Base-by-base conservation (phyloP, 2,329 filamentous ascomycete genomes). In the Penicillium sumatraense region DNA sequence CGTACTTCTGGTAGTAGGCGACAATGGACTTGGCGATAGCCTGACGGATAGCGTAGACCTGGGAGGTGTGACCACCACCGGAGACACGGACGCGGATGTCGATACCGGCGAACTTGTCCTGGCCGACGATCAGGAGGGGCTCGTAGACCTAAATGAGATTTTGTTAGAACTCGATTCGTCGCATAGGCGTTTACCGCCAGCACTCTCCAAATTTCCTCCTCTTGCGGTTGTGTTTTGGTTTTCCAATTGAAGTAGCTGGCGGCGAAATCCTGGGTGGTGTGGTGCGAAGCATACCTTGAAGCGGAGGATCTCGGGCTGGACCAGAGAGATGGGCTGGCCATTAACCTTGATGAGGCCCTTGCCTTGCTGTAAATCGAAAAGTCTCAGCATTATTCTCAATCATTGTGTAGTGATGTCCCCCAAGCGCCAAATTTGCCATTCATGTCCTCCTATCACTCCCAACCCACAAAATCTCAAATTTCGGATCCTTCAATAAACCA, bases 1-100 rank as follows among this genome's bases (percentile, higher is more conserved):
- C 91, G 84, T 89, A 99, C 87, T 99, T 97, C 85, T 97, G 93
- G 90, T 97, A 98, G 89, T 97, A 97, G 81, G 92, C 89, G 76
- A 96, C 89, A 78, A 96, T 91, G 74, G 89, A 89, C 88, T 98
- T 99, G 84, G 93, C 88, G 78, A 99, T 98, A 74, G 95, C 93
- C 85, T 99, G 95, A 74, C 95, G 92, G 86, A 98, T 91, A 79
- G 95, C 95, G 83, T 98, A 97, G 82, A 96, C 86, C 82, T 97
- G 93, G 60, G 91, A 96, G 68, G 90, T 93, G 86, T 98, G 93
- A 84, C 93, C 95, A 90, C 95, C 95, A 79, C 95, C 95, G 75
- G 87, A 86, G 75, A 98, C 95, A 76, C 93, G 90, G 78, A 98
- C 91, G 71, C 95, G 90, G 84, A 99, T 97, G 81, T 99, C 95